These are phyloP conservation scores for Sarcomyxa edulis DNA, from an alignment of 768 basidiomycete species.

Conservation along the genomic window DNA sequence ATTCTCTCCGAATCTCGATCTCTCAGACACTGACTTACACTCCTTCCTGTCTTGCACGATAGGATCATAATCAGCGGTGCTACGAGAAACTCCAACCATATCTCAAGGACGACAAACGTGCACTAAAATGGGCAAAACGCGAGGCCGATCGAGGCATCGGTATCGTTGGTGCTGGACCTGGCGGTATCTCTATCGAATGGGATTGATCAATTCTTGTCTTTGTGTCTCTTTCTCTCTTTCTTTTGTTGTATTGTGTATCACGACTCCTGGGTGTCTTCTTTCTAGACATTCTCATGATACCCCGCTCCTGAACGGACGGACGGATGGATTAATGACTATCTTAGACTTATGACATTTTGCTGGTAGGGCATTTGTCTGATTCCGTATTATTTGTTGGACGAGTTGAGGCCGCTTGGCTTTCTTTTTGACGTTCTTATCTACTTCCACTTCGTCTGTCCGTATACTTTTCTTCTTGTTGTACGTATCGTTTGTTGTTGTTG, in stretches of 20 bases:
- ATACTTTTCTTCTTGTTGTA: too few species aligned
- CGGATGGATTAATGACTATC: too few species aligned
- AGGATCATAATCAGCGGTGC: constrained; percentile 82
- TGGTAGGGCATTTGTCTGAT: too few species aligned
- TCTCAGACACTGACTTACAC: not conserved
- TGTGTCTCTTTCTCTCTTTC: too few species aligned
- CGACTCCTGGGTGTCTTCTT: not conserved
- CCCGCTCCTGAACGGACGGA: too few species aligned
- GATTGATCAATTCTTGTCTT: constrained; percentile 40
- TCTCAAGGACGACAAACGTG: constrained; percentile 75
- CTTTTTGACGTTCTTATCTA: constrained; percentile 1
- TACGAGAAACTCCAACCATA: constrained; percentile 57
- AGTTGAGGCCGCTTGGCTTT: constrained; percentile 2
- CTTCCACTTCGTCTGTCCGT: too few species aligned
- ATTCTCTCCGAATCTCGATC: constrained; percentile 4
- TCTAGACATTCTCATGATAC: not conserved
- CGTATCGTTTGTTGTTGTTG: too few species aligned
- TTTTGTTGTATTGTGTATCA: not conserved
- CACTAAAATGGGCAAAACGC: constrained; percentile 73
- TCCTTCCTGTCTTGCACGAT: constrained; percentile 5
- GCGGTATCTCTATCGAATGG: constrained; percentile 78
- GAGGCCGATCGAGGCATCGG: constrained; percentile 76
- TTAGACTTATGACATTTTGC: too few species aligned
- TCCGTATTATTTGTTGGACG: too few species aligned
- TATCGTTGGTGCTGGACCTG: constrained; percentile 55